Conservation (phyloP, 2,329 filamentous ascomycete species). For the Colletotrichum sp. region DNA sequence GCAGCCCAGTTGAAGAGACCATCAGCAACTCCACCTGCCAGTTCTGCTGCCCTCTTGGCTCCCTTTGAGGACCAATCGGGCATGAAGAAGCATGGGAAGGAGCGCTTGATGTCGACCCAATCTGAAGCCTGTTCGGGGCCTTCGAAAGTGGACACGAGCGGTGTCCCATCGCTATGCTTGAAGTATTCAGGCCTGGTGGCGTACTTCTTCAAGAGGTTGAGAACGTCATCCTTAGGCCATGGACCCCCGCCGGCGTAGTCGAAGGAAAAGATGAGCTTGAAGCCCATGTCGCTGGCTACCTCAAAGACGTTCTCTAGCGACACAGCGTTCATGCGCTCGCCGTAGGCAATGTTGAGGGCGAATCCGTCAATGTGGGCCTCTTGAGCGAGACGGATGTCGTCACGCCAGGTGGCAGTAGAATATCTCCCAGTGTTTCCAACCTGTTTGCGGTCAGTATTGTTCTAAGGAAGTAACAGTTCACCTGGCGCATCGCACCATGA, state of each 20-base stretch:
- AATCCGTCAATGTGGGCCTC: slow-evolving; percentile 16
- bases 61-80: slow-evolving; percentile 48
- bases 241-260: not conserved
- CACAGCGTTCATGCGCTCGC: slow-evolving; percentile 12
- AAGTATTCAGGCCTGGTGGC: not conserved
- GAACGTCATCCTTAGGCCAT: not conserved
- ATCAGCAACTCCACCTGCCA: slow-evolving; percentile 25
- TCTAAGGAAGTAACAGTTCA: accelerated
- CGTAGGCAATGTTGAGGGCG: slow-evolving; percentile 8
- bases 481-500: not conserved
- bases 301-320: not conserved
- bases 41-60: slow-evolving; percentile 20
- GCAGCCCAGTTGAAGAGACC: slow-evolving; percentile 40
- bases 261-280: slow-evolving; percentile 8
- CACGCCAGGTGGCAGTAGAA: slow-evolving; percentile 33
- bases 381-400: slow-evolving; percentile 6
- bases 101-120: slow-evolving; percentile 45
- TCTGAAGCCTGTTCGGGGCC: slow-evolving; percentile 42
- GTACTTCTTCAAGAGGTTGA: not conserved
- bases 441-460: not conserved
- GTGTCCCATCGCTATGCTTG: slow-evolving; percentile 26
- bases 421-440: not conserved
- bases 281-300: not conserved
- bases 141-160: slow-evolving; percentile 47
- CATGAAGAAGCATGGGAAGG: slow-evolving; percentile 43